A percentile compares a stretch with the other conserved stretches of the same genome.
Conservation (phyloP, 352 stramenopile genomes). For the Globisporangium yorkense region DNA sequence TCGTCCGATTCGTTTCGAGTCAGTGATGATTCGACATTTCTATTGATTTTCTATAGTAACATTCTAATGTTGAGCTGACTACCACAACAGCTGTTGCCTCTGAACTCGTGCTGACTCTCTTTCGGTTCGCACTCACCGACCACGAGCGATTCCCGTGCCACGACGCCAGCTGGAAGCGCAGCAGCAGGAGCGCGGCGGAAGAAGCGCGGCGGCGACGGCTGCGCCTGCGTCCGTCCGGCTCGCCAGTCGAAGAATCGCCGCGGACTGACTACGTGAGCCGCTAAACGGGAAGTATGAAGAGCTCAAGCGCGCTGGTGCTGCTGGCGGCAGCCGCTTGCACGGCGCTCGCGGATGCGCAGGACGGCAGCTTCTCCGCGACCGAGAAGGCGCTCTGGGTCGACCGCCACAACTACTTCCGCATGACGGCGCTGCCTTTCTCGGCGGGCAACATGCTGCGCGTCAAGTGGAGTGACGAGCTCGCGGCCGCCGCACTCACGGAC, state of each 20-base stretch:
- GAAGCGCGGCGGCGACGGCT: not conserved
- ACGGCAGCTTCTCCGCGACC: constrained; percentile 17
- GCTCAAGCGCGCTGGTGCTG: constrained; percentile 3
- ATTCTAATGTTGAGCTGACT: not conserved
- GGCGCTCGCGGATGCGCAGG: constrained; percentile 9
- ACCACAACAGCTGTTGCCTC: not conserved
- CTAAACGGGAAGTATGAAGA: constrained; percentile 9
- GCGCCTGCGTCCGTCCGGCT: not conserved
- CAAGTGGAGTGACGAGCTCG: constrained; percentile 49
- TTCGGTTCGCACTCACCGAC: not conserved
- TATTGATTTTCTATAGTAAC: not conserved
- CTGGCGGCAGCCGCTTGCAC: not conserved
- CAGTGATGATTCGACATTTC: not conserved
- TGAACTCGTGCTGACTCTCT: not conserved
- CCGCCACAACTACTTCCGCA: constrained; percentile 76
- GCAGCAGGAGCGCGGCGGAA: not conserved
- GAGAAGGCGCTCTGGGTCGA: constrained; percentile 67
- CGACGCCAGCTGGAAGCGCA: not conserved
- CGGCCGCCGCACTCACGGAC: constrained; percentile 27
- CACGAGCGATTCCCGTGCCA: not conserved
- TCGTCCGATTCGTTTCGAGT: not conserved
- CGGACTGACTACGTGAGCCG: not conserved
- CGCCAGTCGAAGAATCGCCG: not conserved
- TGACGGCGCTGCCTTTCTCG: constrained; percentile 56
- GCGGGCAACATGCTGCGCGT: constrained; percentile 62